Percentiles rank a stretch among this genome's conserved stretches.
Evolutionary conservation across 2,329 filamentous ascomycete species (phyloP).

Genomic region (Hypoxylon sp.): DNA sequence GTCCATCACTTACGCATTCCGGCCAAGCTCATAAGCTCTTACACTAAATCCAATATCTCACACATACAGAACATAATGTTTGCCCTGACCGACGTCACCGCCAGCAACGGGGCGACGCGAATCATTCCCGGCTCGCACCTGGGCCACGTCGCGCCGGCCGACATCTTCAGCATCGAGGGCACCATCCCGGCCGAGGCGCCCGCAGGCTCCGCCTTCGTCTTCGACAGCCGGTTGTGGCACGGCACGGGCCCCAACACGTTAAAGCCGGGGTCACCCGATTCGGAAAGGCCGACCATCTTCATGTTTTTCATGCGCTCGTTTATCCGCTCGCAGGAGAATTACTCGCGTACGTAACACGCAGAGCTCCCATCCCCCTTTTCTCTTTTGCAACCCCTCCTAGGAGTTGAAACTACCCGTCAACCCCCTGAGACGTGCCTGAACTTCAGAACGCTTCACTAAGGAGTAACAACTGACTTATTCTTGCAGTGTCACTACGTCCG

Average conservation of each 20-base stretch:
- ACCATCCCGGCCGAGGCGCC: conserved; percentile 49
- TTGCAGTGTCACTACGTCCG: conserved; percentile 48
- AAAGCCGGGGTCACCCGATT: conserved; percentile 27
- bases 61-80: conserved; percentile 19
- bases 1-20: background rate
- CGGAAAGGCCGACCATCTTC: conserved; percentile 49
- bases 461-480: background rate
- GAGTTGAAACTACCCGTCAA: background rate
- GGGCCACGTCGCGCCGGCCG: conserved; percentile 45
- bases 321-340: conserved; percentile 54
- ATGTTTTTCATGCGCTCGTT: conserved; percentile 54
- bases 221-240: conserved; percentile 53
- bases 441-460: background rate
- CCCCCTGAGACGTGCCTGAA: background rate
- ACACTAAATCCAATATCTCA: background rate
- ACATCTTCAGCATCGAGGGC: conserved; percentile 47
- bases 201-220: conserved; percentile 50
- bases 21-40: too few species aligned
- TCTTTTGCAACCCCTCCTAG: too few species aligned
- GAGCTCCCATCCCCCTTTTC: background rate
- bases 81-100: conserved; percentile 49
- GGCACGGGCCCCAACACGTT: conserved; percentile 49
- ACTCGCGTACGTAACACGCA: conserved; percentile 31
- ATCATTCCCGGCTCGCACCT: conserved; percentile 50
- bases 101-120: conserved; percentile 52